Conservation (phyloP, 495 filamentous ascomycete genomes). For the Ramalina intermedia region DNA sequence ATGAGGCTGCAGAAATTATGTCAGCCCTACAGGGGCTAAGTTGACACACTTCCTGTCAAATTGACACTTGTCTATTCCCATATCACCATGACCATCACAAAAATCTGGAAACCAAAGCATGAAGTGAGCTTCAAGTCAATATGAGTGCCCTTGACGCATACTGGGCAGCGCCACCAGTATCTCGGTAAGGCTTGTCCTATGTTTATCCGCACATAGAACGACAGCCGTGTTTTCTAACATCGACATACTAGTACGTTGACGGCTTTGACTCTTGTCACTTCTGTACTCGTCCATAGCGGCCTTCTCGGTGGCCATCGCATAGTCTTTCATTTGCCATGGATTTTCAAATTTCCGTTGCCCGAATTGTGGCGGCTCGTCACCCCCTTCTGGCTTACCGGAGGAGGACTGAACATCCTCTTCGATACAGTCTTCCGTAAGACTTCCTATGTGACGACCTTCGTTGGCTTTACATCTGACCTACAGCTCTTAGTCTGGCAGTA, state of each 20-base stretch:
- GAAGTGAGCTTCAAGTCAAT: neutral
- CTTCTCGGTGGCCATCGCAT: slow-evolving; percentile 39
- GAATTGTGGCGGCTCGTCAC: slow-evolving; percentile 56
- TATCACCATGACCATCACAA: too few relatives aligned
- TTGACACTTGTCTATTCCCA: too few relatives aligned
- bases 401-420: slow-evolving; percentile 49
- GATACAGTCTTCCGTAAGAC: slow-evolving; percentile 70
- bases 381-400: slow-evolving; percentile 56
- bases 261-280: slow-evolving; percentile 49
- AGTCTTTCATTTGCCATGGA: slow-evolving; percentile 37
- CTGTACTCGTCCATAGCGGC: slow-evolving; percentile 44
- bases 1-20: neutral
- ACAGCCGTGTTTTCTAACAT: too few relatives aligned
- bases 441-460: neutral
- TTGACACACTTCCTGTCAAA: too few relatives aligned
- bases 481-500: slow-evolving; percentile 45
- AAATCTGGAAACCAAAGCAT: too few relatives aligned
- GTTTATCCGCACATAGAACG: neutral
- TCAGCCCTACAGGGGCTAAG: slow-evolving; percentile 1
- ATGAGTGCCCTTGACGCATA: slow-evolving; percentile 42
- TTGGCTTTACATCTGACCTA: slow-evolving; percentile 17
- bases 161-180: slow-evolving; percentile 55
- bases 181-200: slow-evolving; percentile 36
- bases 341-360: slow-evolving; percentile 48
- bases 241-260: slow-evolving; percentile 49